Conservation (phyloP, 2,329 filamentous ascomycete genomes). For the Penicillium sumatraense region DNA sequence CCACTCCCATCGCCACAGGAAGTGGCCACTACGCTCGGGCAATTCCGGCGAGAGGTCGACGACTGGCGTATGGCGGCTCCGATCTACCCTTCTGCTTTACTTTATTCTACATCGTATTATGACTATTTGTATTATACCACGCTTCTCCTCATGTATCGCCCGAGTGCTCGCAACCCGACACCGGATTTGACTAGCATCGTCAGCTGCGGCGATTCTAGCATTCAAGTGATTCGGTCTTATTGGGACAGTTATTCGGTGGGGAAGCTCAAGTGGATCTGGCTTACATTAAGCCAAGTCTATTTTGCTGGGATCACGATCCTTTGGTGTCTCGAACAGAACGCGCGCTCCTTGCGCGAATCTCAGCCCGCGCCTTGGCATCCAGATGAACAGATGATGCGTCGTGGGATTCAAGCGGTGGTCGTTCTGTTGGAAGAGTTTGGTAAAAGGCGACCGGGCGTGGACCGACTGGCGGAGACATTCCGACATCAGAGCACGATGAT, state of each 20-base stretch:
- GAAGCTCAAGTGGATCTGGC: slow-evolving; percentile 48
- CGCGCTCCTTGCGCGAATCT: slow-evolving; percentile 37
- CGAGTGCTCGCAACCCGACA: slow-evolving; percentile 42
- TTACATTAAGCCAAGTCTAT: slow-evolving; percentile 45
- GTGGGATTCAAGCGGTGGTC: slow-evolving; percentile 41
- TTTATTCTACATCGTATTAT: slow-evolving; percentile 48
- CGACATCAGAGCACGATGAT: slow-evolving; percentile 44
- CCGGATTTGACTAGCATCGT: slow-evolving; percentile 42
- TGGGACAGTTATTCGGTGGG: slow-evolving; percentile 46
- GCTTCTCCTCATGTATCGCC: slow-evolving; percentile 44
- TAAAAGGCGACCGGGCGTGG: slow-evolving; percentile 42
- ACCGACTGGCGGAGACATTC: slow-evolving; percentile 42
- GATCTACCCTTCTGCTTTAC: slow-evolving; percentile 40
- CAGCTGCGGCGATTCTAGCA: slow-evolving; percentile 44
- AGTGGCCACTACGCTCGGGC: slow-evolving; percentile 30
- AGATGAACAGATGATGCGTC: slow-evolving; percentile 42
- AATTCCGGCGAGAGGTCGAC: slow-evolving; percentile 43
- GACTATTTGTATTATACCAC: slow-evolving; percentile 47
- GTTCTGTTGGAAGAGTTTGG: slow-evolving; percentile 45
- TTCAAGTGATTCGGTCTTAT: slow-evolving; percentile 44
- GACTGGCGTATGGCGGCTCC: slow-evolving; percentile 44
- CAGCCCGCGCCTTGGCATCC: slow-evolving; percentile 38
- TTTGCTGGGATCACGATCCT: slow-evolving; percentile 46
- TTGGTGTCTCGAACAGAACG: slow-evolving; percentile 46
- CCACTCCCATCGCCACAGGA: slow-evolving; percentile 34